Percentiles rank a stretch among this genome's conserved stretches.
These are phyloP conservation scores for Dendrocalamus latiflorus DNA, from an alignment of 202 grass and related monocot genomes.

Conservation along the genomic window DNA sequence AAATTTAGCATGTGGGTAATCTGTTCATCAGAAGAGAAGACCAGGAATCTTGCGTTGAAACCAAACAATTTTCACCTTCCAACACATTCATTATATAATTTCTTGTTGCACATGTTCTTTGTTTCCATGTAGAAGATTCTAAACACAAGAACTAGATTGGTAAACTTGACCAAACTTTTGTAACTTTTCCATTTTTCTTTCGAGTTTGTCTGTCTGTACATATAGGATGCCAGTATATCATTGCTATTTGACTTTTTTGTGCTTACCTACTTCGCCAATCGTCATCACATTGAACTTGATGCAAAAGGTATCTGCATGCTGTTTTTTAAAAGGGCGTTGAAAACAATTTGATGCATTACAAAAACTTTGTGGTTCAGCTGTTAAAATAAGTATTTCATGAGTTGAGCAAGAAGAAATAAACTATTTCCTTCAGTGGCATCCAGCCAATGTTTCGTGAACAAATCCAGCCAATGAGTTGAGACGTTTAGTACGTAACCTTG, in stretches of 20 bases:
- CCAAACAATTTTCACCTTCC: neutral
- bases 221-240: neutral
- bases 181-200: neutral
- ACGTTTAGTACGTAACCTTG: neutral
- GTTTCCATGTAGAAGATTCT: slow-evolving; percentile 8
- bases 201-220: neutral
- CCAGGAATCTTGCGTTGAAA: neutral
- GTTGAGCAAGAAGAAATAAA: neutral
- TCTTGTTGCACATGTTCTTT: slow-evolving; percentile 6
- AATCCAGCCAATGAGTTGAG: neutral
- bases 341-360: neutral
- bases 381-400: neutral
- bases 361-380: neutral
- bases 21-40: slow-evolving; percentile 4
- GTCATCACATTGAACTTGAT: neutral
- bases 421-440: neutral
- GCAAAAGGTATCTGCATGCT: neutral
- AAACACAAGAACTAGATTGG: neutral
- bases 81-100: neutral
- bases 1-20: neutral
- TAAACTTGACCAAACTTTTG: slow-evolving; percentile 1
- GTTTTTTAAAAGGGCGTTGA: neutral
- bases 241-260: neutral
- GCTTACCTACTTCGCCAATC: slow-evolving; percentile 1
- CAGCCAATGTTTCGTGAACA: neutral